Base-by-base conservation (phyloP, 495 filamentous ascomycete species). In the Pyrenopolyporus hunteri region DNA sequence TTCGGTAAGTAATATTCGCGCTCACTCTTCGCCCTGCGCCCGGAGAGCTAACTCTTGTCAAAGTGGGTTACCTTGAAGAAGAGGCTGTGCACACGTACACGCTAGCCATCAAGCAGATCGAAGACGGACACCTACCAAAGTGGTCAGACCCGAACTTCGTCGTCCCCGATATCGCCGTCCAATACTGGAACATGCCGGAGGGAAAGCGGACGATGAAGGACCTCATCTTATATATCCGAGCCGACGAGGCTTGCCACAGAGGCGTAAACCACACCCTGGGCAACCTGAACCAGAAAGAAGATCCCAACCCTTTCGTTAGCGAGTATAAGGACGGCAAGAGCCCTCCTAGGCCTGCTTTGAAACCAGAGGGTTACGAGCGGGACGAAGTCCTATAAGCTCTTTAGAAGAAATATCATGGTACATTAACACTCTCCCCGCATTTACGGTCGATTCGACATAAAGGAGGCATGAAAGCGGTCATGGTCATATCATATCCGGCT, bases 41-140 rank as follows among this genome's bases (percentile, higher is more conserved):
- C 91, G 82, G 42, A 87, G 83, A 73, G n/a, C 89, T 94, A 69
- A 87, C 89, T 23, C 91, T 92, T 48, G 6, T 25, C 13, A 22
- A 16, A 66, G 93, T 98, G 43, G 94, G 94, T 1, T 97, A 97
- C 63, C 83, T 98, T 20, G 95, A 98, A 71, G 94, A 98, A 73
- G 94, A 98, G 68, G 95, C 95, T 1, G 93, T 97, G 3, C 83
- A 96, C 64, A 98, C 95, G 2, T 98, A 98, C 77, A 92, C 91
- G 0, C 85, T 92, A 6, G 87, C 87, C 53, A 90, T 98, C 67
- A 70, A 82, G 23, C 95, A 98, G 63, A 80, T 98, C 8, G 95
- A 98, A 36, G 79, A 81, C 2, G 93, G 93, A 20, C 84, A 83
- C 52, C 80, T 98, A 5, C 92, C 92, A 0, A 83, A 87, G 62